Base-by-base conservation (phyloP, 345 rosid genomes). In the Noccaea caerulescens region DNA sequence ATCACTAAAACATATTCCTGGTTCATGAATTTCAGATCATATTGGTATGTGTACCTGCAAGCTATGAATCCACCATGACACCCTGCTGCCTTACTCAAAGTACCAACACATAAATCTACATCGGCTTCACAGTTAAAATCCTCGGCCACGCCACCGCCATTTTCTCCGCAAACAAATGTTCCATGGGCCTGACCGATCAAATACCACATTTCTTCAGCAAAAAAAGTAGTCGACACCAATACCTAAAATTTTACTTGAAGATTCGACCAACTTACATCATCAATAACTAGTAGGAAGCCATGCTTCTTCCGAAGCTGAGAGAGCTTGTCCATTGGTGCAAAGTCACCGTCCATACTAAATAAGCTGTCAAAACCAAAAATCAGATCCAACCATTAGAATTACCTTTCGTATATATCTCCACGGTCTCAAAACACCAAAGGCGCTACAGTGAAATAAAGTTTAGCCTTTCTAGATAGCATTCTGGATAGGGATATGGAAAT, bases 331-430 rank as follows among this genome's bases (percentile, higher is more conserved):
- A 91, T 83, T 16, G 97, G 98, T 75, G 97, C 98, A 85, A 93
- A 93, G 82, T 93, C 98, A 68, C 97, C 98, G 67, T 93, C 98
- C 98, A 93, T 93, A 69, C 98, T 93, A 80, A 93, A 93, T 84
- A 93, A 86, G 77, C 98, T 91, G 82, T 33, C 45, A 56, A 72
- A 75, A 55, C 52, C 37, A 54, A 53, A 43, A 61, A 38, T 30
- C 23, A 75, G 52, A 69, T 16, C 33, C 32, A 69, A 69, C 6
- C 11, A 37, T 12, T 14, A 45, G 45, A 69, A 20, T 13, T 20
- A 25, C 23, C 51, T 54, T 68, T 45, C 20, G 11, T 44, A 10
- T 34, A 23, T 43, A 7, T 34, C 2, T 62, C 57, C 50, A 68
- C 45, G 16, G 44, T 34, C 60, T 66, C 39, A 55, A 58, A 10